Base-by-base conservation (phyloP, 2,329 filamentous ascomycete species). In the Xylariaceae sp. region DNA sequence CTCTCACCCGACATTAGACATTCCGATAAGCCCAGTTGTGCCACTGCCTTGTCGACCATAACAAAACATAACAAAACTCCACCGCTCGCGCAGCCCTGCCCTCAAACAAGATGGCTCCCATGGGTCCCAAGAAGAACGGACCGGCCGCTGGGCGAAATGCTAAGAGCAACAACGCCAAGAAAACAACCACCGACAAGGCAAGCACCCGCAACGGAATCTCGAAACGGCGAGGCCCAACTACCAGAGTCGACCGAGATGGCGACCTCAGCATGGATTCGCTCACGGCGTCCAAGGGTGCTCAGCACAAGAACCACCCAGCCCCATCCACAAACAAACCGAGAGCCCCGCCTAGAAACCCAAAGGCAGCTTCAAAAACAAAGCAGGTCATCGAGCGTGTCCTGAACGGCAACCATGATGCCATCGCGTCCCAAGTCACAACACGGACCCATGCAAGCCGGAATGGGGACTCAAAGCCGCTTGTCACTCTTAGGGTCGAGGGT, bases 201-300 rank as follows among this genome's bases (percentile, higher is more conserved):
- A 49, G 38, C 34, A 42, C 56, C 17, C 64, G 69, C 50, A 68
- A 68, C 24, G 74, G 74, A 19, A 70, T 78, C 38, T 60, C 64
- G 14, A 78, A 77, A 56, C 69, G 69, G 33, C 69, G 67, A 27
- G 57, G 54, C 9, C 58, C 57, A 28, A 47, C 55, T 3, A 50
- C 53, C 3, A 68, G 63, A 44, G 55, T 67, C 34, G 76, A 79
- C 50, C 62, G 66, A 37, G 76, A 79, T 62, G 76, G 76, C 21
- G 76, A 80, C 50, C 64, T 80, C n/a, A 67, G 75, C 21, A 80
- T 80, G 76, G 71, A 71, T 47, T 60, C 58, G 55, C 60, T 47
- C 59, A n/a, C n/a, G n/a, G 64, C 41, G 18, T 44, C 57, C n/a
- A 61, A 59, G 40, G 63, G 54, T 35, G 41, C 56, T 31, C 45